Base-by-base conservation (phyloP, 352 stramenopile species). In the Globisporangium cylindrosporum region DNA sequence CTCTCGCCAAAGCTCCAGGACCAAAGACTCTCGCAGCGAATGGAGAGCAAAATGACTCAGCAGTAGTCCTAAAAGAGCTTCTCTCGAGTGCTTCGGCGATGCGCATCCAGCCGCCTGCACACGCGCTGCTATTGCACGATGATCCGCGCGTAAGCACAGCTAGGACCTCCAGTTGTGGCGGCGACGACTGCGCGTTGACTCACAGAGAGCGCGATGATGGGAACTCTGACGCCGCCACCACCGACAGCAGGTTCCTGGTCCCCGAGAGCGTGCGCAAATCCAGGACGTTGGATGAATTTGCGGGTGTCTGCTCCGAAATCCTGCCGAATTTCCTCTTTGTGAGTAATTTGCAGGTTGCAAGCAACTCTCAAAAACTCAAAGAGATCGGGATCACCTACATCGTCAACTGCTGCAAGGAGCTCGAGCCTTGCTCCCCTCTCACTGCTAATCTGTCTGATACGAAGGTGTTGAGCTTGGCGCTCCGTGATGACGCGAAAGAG, bases 221-320 rank as follows among this genome's bases (percentile, higher is more conserved):
- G 10, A 1, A 43, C 14, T 15, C 1, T 12, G 24, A 57, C n/a
- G 41, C 36, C 6, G 41, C 22, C 2, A 56, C 18, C 15, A 24
- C 12, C 1, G 38, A 10, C 18, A 69, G 70, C 10, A 58, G 41
- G 2, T 85, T 86, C 60, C 22, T 71, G 9, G 64, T 86, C 20
- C 80, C 83, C 3, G 83, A 91, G 51, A 91, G 83, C 48, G 83
- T 90, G n/a, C 80, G 83, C 27, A 88, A 85, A 59, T 80, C 79
- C 24, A 67, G 67, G 15, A 74, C 70, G 25, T 59, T 89, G 25
- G 70, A 75, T 15, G 69, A 70, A 7, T 82, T 77, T n/a, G 70
- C 65, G 1, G 66, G 77, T 22, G 73, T 85, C n/a, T 91, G 81
- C 56, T 90, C 81, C 0, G 81, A 90, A 66, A 89, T 91, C 46